Evolutionary conservation across 768 basidiomycete species (phyloP), one percentile per base, ranked within the genome.

Genomic region (Xanthoconium stramineum): DNA sequence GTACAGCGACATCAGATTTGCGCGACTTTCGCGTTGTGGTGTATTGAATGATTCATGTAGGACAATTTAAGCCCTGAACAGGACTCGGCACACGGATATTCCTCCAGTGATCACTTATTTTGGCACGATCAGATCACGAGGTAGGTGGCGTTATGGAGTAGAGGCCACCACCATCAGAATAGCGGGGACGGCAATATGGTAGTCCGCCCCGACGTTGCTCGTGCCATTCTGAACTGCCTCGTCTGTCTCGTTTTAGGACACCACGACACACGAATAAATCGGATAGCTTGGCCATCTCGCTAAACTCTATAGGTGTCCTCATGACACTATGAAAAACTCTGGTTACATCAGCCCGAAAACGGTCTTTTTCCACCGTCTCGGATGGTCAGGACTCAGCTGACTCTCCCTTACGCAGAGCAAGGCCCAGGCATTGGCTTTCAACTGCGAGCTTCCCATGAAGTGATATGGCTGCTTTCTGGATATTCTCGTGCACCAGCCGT

Each of bases 121-220:
- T 17, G 15, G 29, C n/a, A 30, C 5, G 24, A 13, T 8, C 24
- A 33, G 17, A 49, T 19, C 50, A 32, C 33, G 12, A 4, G 24
- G 33, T 24, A 20, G 24, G n/a, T 1, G 0, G 13, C 30, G 2
- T 24, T 14, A 19, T 35, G 24, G 52, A 50, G 30, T 17, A 50
- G 47, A 52, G 17, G 15, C 20, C 19, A 19, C 54, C 35, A 33
- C 35, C 46, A 50, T 62, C 54, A 52, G 44, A 64, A 61, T 46
- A 36, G 33, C 32, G 2, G 30, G 20, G 36, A 39, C 15, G 35
- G 46, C 1, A n/a, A 5, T 39, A 17, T 49, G 20, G 24, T 15
- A 6, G 37, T 15, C 12, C 12, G 33, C 12, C 35, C 15, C 39
- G 14, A 44, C 29, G 33, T 29, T 10, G 9, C 10, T 30, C 17